These are phyloP conservation scores for Aspergillus pseudonomiae DNA, from an alignment of 2,329 filamentous ascomycete genomes.

Conservation along the genomic window DNA sequence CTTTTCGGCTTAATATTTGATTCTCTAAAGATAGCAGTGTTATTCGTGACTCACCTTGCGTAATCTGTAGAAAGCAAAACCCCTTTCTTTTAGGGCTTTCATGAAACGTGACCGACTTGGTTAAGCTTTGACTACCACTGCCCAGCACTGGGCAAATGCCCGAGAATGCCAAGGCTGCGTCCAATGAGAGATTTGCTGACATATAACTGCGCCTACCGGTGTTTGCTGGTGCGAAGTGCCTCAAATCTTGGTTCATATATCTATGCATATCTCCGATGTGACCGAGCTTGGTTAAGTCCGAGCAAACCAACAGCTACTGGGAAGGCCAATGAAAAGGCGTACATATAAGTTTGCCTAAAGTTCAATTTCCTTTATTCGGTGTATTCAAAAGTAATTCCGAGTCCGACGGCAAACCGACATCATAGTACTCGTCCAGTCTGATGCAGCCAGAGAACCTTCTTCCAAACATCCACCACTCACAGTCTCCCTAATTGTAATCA, in stretches of 20 bases:
- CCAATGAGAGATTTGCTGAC: neutral
- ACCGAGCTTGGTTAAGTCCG: neutral
- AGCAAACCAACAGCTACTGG: neutral
- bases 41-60: neutral
- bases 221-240: too few species aligned
- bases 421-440: neutral
- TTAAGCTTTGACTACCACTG: neutral
- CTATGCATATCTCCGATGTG: neutral
- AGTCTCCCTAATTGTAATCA: slow-evolving; percentile 9
- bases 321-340: neutral
- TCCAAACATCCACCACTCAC: slow-evolving; percentile 1
- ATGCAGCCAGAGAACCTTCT: neutral
- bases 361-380: neutral
- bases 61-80: neutral
- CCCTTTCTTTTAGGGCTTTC: neutral
- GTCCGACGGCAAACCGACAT: neutral
- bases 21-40: neutral
- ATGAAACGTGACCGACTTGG: neutral
- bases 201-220: neutral
- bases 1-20: neutral
- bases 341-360: neutral
- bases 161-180: neutral
- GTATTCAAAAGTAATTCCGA: neutral
- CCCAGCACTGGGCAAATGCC: too few species aligned
- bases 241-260: too few species aligned